phyloP scores from a whole-genome alignment of 768 basidiomycete species.

The Leucosporidium scottii region DNA sequence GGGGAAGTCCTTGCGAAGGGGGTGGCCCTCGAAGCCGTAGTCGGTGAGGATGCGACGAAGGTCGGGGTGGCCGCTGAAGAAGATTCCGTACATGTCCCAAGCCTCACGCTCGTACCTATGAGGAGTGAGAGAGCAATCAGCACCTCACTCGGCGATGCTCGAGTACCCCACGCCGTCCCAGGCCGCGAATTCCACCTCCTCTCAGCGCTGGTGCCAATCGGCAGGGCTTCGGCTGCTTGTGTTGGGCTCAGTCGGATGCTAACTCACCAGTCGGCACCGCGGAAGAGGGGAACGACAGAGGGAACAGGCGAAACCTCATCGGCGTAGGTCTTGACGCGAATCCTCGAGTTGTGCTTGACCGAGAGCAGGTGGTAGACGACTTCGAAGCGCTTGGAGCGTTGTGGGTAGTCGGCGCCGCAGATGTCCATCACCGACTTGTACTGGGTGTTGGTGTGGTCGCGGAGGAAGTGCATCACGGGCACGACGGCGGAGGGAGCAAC shows the following conservation, averaged over 20 bases:
- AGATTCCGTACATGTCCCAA: conserved; percentile 96
- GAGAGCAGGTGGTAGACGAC: conserved; percentile 93
- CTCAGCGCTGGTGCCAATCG: too few species aligned
- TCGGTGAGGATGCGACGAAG: conserved; percentile 97
- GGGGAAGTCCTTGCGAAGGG: conserved; percentile 95
- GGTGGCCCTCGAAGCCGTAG: conserved; percentile 83
- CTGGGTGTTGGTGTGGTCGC: conserved; percentile 91
- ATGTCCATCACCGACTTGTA: conserved; percentile 91
- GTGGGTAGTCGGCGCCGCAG: conserved; percentile 90
- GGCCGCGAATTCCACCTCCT: neutral
- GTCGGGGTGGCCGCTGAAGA: conserved; percentile 93
- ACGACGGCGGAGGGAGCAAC: conserved; percentile 70
- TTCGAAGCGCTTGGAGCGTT: conserved; percentile 87
- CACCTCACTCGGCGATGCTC: neutral
- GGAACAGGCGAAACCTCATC: conserved; percentile 88
- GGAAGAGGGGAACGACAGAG: conserved; percentile 66
- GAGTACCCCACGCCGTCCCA: neutral
- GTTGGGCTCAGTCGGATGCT: too few species aligned
- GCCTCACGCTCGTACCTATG: conserved; percentile 89
- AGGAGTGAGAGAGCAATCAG: neutral
- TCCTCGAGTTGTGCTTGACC: conserved; percentile 65
- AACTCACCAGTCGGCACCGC: conserved; percentile 85
- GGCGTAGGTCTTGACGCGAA: conserved; percentile 95
- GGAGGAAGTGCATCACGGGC: conserved; percentile 81
- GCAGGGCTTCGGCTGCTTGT: too few species aligned